Base-by-base conservation (phyloP, 2,329 filamentous ascomycete species). In the Parastagonospora nodorum region DNA sequence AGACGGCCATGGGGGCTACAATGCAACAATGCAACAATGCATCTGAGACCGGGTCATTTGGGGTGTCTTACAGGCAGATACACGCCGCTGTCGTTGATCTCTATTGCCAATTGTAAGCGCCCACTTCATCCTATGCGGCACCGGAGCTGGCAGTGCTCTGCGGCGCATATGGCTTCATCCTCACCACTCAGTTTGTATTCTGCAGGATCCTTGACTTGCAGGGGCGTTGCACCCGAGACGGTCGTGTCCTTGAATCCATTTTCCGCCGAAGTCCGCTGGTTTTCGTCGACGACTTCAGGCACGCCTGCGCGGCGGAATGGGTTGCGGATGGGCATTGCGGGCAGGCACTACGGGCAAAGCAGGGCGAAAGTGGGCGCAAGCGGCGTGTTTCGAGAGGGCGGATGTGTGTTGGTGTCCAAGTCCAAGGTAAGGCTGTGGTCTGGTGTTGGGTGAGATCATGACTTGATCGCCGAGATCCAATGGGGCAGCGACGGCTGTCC, bases 1-100 rank as follows among this genome's bases (percentile, higher is more conserved):
- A 29, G 36, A 33, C 30, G 16, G 27, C 28, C 3, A 12, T 27
- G 9, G 37, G 39, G 24, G 39, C 49, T 39, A 46, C 50, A 40
- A 36, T 45, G 51, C 40, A 31, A 35, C 27, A 10, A 35, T 14
- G 29, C n/a, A 29, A n/a, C n/a, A 40, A 45, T 33, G 41, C 32
- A 37, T 16, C 40, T 29, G 39, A n/a, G 38, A 39, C 14, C 35
- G 38, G 44, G 24, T 16, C 11, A 5, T 14, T 30, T 36, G 42
- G 52, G 40, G 35, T 28, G 32, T 65, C 84, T 76, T 86, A 94
- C 91, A 64, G 93, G 93, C 61, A 97, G 84, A 77, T 96, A 97
- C 55, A 96, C 89, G 61, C 93, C 93, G 73, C 89, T 95, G 75
- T 96, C 92, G 71, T 96, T 95, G 74, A 97, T 94, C 60, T 97